Conservation (phyloP, 441 rosid genomes). For the Brassica hybrid region DNA sequence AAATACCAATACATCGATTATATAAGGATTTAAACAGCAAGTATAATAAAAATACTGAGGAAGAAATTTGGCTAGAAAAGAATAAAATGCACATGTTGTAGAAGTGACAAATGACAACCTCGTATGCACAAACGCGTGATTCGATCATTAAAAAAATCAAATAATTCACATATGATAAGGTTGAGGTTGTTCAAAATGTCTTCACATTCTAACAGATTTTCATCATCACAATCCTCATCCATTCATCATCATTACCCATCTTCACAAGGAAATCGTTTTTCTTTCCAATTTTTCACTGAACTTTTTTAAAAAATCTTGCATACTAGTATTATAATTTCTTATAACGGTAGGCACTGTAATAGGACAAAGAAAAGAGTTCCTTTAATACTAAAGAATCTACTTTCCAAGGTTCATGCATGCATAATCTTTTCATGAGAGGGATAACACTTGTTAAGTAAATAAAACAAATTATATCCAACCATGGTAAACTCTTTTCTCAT, state of each 20-base stretch:
- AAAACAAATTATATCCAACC: conserved; percentile 27
- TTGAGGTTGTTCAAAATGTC: conserved; percentile 36
- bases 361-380: conserved; percentile 30
- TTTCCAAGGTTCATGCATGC: conserved; percentile 46
- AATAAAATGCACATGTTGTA: conserved; percentile 17
- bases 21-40: neutral
- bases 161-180: conserved; percentile 22
- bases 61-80: conserved; percentile 6
- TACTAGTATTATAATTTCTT: conserved; percentile 25
- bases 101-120: conserved; percentile 34
- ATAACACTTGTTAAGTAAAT: conserved; percentile 31
- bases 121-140: conserved; percentile 37
- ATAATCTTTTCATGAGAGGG: conserved; percentile 33
- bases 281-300: conserved; percentile 1
- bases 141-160: conserved; percentile 16
- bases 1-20: neutral
- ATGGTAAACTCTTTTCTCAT: conserved; percentile 15
- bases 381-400: conserved; percentile 7
- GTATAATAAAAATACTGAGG: conserved; percentile 2
- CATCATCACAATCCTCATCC: conserved; percentile 41
- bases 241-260: conserved; percentile 31
- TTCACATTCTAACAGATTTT: conserved; percentile 34
- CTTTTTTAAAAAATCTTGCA: neutral
- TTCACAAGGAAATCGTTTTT: conserved; percentile 39
- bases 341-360: conserved; percentile 34